Conservation (phyloP, 2,329 filamentous ascomycete genomes). For the Colletotrichum melonis region DNA sequence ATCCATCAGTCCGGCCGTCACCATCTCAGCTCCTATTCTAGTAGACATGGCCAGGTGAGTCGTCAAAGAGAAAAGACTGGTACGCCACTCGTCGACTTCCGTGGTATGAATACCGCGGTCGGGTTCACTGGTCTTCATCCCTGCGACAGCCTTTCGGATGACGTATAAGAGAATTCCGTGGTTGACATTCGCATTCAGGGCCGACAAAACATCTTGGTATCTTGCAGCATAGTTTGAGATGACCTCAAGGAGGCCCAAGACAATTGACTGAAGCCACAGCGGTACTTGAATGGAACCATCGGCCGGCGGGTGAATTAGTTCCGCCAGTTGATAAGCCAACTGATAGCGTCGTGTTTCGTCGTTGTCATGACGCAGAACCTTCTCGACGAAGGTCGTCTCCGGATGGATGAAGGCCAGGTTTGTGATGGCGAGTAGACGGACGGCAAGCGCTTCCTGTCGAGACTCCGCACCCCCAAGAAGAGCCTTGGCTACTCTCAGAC, state of each 20-base stretch:
- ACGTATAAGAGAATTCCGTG: conserved; percentile 95
- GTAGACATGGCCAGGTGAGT: conserved; percentile 81
- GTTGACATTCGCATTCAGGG: conserved; percentile 95
- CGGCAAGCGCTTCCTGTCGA: conserved; percentile 80
- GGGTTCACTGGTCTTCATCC: conserved; percentile 71
- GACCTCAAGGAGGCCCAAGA: conserved; percentile 85
- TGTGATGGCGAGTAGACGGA: conserved; percentile 86
- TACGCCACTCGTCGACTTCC: conserved; percentile 88
- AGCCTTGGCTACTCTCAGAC: conserved; percentile 85
- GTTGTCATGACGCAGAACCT: conserved; percentile 85
- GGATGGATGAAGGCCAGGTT: conserved; percentile 91
- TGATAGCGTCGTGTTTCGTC: conserved; percentile 92
- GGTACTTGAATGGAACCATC: conserved; percentile 77
- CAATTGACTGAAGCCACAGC: conserved; percentile 82
- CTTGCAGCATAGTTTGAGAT: conserved; percentile 83
- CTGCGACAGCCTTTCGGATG: conserved; percentile 88
- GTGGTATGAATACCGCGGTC: conserved; percentile 70
- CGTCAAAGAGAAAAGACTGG: conserved; percentile 88
- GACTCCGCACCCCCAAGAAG: conserved; percentile 73
- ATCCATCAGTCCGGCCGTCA: conserved; percentile 88
- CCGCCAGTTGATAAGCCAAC: conserved; percentile 90
- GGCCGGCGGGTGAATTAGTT: conserved; percentile 86
- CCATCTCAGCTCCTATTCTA: conserved; percentile 83
- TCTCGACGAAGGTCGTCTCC: conserved; percentile 86
- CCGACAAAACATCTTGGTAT: conserved; percentile 84